phyloP scores from a whole-genome alignment of 371 early-diverging fungal species.

The Rhizopus sp. region DNA sequence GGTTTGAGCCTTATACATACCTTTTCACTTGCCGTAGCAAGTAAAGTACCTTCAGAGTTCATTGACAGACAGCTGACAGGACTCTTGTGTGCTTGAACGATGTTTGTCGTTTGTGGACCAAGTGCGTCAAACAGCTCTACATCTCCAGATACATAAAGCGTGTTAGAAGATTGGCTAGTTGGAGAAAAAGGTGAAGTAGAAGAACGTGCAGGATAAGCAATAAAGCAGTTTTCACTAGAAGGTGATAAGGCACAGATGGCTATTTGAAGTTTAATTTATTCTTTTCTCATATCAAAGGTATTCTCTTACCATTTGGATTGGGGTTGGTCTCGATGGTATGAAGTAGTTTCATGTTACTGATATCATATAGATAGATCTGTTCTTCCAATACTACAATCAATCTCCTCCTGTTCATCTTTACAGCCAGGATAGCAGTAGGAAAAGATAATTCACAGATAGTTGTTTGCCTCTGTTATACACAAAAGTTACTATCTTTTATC shows the following conservation, averaged over 20 bases:
- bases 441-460: conserved; percentile 96
- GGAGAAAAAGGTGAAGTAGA: conserved; percentile 53
- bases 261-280: conserved; percentile 26
- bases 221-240: conserved; percentile 90
- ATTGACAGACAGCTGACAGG: conserved; percentile 84
- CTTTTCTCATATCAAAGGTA: conserved; percentile 64
- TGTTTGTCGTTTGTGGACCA: conserved; percentile 80
- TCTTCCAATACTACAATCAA: conserved; percentile 92
- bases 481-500: background rate
- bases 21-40: conserved; percentile 96
- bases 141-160: conserved; percentile 68
- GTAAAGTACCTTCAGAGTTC: conserved; percentile 84
- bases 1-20: conserved; percentile 29
- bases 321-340: conserved; percentile 94
- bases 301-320: conserved; percentile 76
- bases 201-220: conserved; percentile 86
- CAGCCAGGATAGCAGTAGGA: conserved; percentile 87
- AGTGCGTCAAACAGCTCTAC: conserved; percentile 91
- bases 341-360: conserved; percentile 94
- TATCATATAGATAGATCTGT: conserved; percentile 90
- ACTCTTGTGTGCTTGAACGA: conserved; percentile 94
- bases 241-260: conserved; percentile 94
- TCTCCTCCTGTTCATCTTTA: conserved; percentile 92
- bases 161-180: conserved; percentile 22
- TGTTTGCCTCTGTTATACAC: conserved; percentile 74